phyloP scores from a whole-genome alignment of 768 basidiomycete genomes.

The Gymnopilus dilepis region DNA sequence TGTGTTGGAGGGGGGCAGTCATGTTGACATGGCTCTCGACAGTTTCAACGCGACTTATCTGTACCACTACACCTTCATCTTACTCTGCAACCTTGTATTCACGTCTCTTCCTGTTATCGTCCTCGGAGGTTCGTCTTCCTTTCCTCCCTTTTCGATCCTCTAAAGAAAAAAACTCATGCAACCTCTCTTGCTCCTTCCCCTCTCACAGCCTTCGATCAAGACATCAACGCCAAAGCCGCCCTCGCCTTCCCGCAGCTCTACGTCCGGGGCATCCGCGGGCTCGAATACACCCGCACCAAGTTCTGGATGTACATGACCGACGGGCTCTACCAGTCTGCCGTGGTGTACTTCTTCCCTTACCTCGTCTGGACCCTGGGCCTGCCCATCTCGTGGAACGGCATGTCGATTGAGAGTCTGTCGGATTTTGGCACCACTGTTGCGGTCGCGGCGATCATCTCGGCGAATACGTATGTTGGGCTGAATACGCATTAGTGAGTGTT shows the following conservation, averaged over 20 bases:
- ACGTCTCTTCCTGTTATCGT: slow-evolving; percentile 92
- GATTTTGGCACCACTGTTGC: slow-evolving; percentile 95
- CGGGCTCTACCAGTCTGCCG: slow-evolving; percentile 89
- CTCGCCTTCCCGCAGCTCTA: slow-evolving; percentile 96
- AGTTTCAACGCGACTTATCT: slow-evolving; percentile 96
- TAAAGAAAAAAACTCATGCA: no score
- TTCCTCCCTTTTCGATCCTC: neutral
- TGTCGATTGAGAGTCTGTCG: slow-evolving; percentile 74
- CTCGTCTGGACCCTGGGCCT: slow-evolving; percentile 69
- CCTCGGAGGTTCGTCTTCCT: slow-evolving; percentile 70
- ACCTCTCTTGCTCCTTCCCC: neutral
- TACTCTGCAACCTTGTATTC: slow-evolving; percentile 91
- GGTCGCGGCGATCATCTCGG: slow-evolving; percentile 84
- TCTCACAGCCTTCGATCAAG: slow-evolving; percentile 86
- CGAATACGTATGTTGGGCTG: slow-evolving; percentile 89
- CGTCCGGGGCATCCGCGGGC: slow-evolving; percentile 88
- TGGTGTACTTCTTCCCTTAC: slow-evolving; percentile 89
- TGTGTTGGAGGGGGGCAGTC: no score
- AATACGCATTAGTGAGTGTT: slow-evolving; percentile 85
- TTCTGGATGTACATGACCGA: slow-evolving; percentile 97
- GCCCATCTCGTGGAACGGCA: slow-evolving; percentile 78
- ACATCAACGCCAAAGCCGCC: slow-evolving; percentile 87
- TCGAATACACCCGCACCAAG: slow-evolving; percentile 89
- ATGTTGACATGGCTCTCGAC: slow-evolving; percentile 12
- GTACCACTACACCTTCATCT: slow-evolving; percentile 93